Base-by-base conservation (phyloP, 352 stramenopile species). In the Globisporangium mamillatum region DNA sequence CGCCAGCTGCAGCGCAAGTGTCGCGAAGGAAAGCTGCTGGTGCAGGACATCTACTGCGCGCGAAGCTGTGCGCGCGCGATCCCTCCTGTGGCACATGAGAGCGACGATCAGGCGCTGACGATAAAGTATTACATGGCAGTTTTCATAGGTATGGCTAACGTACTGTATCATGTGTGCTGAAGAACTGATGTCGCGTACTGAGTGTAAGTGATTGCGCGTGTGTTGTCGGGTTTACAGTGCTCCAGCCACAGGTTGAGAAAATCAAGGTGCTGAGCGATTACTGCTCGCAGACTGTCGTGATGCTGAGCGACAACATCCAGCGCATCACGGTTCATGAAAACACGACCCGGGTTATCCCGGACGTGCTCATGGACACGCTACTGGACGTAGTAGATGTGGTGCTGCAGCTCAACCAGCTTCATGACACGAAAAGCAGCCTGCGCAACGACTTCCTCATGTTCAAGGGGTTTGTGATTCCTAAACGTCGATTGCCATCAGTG, bases 371-470 rank as follows among this genome's bases (percentile, higher is more conserved):
- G 50, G 81, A 89, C 58, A 71, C 77, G 4, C 71, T 92, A n/a
- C 32, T 94, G 2, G 67, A 86, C 25, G 63, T 89, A 27, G 75
- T 89, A 63, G 86, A 94, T 64, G 72, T 89, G 1, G 63, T 91
- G 50, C 8, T 91, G 44, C 76, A 91, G 63, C 72, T 92, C 44
- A 91, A 86, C 22, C 75, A 89, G 29, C 73, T 93, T 16, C 78
- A 89, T 29, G 84, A 93, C 54, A 77, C 69, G 8, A 93, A 92
- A 46, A 84, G 74, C 58, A 86, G 84, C 72, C 64, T 92, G 3
- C 79, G 79, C 12, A 92, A 92, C 65, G 86, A 93, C 64, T 93
- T 92, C 38, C 84, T 82, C 0, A 75, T 91, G 3, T 92, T 86
- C 64, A 93, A 93, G 68, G 72, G 86, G 79, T 91, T 56, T 0